Base-by-base conservation (phyloP, 2,329 filamentous ascomycete species). In the Talaromyces verruculosus region DNA sequence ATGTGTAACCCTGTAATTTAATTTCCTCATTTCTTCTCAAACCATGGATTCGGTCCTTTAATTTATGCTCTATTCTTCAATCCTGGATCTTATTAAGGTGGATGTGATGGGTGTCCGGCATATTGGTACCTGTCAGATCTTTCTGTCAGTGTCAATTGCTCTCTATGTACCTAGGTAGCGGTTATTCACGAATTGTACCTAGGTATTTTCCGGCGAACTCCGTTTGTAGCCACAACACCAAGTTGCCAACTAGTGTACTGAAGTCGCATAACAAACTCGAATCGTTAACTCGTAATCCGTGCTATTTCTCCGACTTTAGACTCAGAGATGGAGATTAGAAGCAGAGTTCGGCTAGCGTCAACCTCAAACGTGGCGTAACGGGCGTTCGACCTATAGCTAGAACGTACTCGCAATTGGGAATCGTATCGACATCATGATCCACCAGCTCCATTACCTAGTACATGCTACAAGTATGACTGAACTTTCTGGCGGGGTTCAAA, bases 11-110 rank as follows among this genome's bases (percentile, higher is more conserved):
- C 57, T 43, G 41, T 61, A 30, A 60, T 60, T 47, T 61, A 47
- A 60, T 45, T 33, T 61, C 43, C 43, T 62, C 60, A 51, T 62
- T 62, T 62, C 41, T 25, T 22, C 30, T 62, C 60, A 62, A 53
- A 62, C 60, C 60, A 53, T 37, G 60, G 43, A 25, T 22, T 39
- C 58, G 41, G 58, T 61, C 58, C 58, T 61, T 39, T 45, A 61
- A 61, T 61, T 61, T 61, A 30, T n/a, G 58, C 51, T 47, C 51
- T 19, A 30, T 17, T 33, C 15, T 25, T 49, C 17, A 3, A 25
- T 25, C 25, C 25, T 4, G 25, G 25, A 25, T 3, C 45, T 47
- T 22, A 49, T 6, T 7, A 5, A 5, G 43, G 19, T 15, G 13
- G 45, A 22, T 55, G 51, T 55, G 51, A 55, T 55, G 19, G 51